These are phyloP conservation scores for Mycena floridula DNA, from an alignment of 768 basidiomycete species.

Conservation along the genomic window DNA sequence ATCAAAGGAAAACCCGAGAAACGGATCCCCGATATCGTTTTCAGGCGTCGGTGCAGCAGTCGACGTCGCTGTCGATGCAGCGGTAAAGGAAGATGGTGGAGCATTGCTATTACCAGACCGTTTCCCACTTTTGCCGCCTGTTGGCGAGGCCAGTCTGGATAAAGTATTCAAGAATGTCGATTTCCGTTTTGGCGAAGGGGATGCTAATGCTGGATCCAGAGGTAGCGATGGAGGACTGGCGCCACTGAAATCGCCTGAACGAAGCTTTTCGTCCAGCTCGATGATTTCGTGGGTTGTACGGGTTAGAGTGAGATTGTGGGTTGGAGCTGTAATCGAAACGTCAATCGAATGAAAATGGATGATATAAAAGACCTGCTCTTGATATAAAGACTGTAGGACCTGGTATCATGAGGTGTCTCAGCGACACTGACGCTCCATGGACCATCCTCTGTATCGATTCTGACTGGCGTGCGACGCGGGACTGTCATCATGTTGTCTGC, in stretches of 20 bases:
- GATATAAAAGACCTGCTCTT: constrained; percentile 62
- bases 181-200: constrained; percentile 58
- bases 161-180: constrained; percentile 84
- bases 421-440: constrained; percentile 88
- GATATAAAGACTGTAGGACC: constrained; percentile 78
- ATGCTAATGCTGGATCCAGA: constrained; percentile 44
- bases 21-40: constrained; percentile 28
- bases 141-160: constrained; percentile 74
- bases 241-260: constrained; percentile 50
- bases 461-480: constrained; percentile 38
- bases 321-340: constrained; percentile 54
- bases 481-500: neutral
- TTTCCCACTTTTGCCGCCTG: constrained; percentile 46
- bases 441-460: constrained; percentile 71
- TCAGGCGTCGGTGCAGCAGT: constrained; percentile 15
- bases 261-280: constrained; percentile 79
- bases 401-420: constrained; percentile 70
- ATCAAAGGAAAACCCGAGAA: constrained; percentile 17
- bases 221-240: constrained; percentile 60
- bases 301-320: constrained; percentile 83
- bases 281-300: constrained; percentile 71
- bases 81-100: constrained; percentile 42
- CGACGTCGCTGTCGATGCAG: constrained; percentile 26
- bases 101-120: constrained; percentile 27
- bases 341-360: constrained; percentile 15